Percentiles rank a stretch among this genome's conserved stretches.
Conservation (phyloP, 768 basidiomycete genomes). For the Megacollybia marginata region DNA sequence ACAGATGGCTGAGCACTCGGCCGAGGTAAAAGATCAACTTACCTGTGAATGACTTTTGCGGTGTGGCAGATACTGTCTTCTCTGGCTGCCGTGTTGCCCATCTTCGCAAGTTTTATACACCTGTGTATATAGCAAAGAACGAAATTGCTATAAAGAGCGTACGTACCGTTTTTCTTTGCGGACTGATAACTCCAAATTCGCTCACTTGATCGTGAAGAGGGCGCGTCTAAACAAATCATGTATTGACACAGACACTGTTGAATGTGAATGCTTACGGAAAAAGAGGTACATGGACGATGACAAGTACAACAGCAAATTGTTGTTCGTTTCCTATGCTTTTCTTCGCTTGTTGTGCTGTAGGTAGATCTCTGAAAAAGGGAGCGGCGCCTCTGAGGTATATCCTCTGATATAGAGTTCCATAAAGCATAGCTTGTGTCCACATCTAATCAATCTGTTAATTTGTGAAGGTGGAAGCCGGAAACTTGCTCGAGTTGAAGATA, state of each 20-base stretch:
- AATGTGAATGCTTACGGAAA: neutral
- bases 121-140: too few species aligned
- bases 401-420: neutral
- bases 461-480: neutral
- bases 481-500: neutral
- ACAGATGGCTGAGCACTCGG: too few species aligned
- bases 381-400: neutral
- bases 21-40: too few species aligned
- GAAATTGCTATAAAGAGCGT: neutral
- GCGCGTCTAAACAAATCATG: neutral
- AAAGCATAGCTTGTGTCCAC: neutral
- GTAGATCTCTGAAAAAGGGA: neutral
- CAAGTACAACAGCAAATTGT: neutral
- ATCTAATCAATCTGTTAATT: neutral
- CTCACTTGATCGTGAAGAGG: neutral
- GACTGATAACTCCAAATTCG: neutral
- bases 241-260: neutral
- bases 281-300: neutral
- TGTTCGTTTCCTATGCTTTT: neutral
- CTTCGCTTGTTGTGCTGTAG: neutral
- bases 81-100: too few species aligned
- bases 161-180: neutral
- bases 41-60: too few species aligned
- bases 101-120: too few species aligned
- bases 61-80: too few species aligned